Conservation (phyloP, 305 asterid genomes). For the Rubia peregrina region DNA sequence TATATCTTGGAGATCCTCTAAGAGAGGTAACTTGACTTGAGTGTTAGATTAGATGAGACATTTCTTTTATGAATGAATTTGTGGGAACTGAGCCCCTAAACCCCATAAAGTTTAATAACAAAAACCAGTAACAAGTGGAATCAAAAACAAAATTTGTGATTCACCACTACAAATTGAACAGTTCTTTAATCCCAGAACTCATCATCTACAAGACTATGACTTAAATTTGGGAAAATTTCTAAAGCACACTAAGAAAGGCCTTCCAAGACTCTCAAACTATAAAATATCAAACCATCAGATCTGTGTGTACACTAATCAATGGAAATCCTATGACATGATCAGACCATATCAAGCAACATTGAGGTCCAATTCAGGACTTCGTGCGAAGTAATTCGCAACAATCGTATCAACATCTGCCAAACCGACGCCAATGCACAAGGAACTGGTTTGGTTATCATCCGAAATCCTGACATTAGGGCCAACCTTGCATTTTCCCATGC, state of each 20-base stretch:
- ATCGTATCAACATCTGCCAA: conserved; percentile 64
- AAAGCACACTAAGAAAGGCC: neutral
- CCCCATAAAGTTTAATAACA: too few species aligned
- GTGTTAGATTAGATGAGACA: too few species aligned
- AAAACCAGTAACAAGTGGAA: too few species aligned
- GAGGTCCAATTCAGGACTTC: conserved; percentile 24
- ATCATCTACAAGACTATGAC: too few species aligned
- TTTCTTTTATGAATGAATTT: too few species aligned
- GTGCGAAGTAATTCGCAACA: conserved; percentile 43
- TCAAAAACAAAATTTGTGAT: too few species aligned
- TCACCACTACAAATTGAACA: too few species aligned
- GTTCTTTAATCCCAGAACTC: too few species aligned
- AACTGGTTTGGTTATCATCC: conserved; percentile 8
- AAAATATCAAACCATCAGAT: neutral
- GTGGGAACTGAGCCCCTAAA: too few species aligned
- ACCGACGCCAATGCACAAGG: conserved; percentile 59
- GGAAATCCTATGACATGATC: neutral
- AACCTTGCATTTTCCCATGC: conserved; percentile 84
- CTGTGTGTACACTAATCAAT: neutral
- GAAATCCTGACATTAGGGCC: conserved; percentile 70
- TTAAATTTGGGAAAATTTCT: neutral
- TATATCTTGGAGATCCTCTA: too few species aligned
- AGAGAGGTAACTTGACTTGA: too few species aligned
- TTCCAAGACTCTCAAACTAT: neutral
- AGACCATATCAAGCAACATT: conserved; percentile 22